Evolutionary conservation across 495 filamentous ascomycete species (phyloP).

Genomic region (Geoglossum glabrum): DNA sequence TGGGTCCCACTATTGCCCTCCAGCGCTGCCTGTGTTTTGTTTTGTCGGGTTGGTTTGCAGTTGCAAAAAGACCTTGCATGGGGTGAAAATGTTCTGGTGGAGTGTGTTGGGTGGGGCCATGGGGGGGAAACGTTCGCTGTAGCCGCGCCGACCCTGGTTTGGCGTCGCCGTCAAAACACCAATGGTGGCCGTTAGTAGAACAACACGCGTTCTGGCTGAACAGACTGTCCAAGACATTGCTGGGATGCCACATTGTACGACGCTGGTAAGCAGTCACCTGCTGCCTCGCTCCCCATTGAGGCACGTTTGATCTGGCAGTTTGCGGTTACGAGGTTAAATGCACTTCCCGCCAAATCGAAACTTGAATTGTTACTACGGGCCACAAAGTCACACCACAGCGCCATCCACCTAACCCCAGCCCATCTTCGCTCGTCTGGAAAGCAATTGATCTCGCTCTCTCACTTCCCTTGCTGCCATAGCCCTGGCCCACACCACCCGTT

Average conservation of each 20-base stretch:
- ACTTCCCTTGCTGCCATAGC: neutral
- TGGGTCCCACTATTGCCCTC: too few species aligned
- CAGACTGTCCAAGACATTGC: too few species aligned
- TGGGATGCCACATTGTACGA: too few species aligned
- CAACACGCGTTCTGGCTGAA: too few species aligned
- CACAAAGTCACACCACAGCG: neutral
- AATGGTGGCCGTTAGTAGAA: neutral
- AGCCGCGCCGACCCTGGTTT: neutral
- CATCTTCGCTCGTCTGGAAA: neutral
- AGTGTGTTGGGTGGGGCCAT: neutral
- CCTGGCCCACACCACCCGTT: neutral
- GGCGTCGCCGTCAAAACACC: neutral
- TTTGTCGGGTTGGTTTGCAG: too few species aligned
- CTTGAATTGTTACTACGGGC: neutral
- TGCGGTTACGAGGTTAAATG: neutral
- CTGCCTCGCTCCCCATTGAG: too few species aligned
- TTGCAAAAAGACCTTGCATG: too few species aligned
- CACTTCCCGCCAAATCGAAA: neutral
- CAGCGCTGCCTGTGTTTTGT: too few species aligned
- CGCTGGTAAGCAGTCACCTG: too few species aligned
- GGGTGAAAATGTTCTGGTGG: neutral
- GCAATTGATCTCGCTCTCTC: neutral
- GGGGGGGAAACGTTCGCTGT: neutral
- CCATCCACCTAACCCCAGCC: neutral
- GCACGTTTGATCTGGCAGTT: neutral